Base-by-base conservation (phyloP, 345 rosid species). In the Microcos paniculata region DNA sequence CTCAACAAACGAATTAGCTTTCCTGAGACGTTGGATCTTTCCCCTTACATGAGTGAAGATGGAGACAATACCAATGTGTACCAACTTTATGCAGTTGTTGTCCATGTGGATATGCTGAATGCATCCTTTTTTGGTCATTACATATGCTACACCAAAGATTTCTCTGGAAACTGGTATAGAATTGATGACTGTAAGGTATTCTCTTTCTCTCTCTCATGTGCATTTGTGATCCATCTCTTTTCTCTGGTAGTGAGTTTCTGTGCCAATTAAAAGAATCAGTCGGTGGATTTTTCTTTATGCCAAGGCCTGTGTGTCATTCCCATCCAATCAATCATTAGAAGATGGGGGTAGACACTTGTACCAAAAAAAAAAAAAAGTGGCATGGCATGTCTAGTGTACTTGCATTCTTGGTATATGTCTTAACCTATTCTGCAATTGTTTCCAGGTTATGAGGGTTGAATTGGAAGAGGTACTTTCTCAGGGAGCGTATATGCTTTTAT, bases 91-190 rank as follows among this genome's bases (percentile, higher is more conserved):
- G 97, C 99, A 1, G 98, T 94, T 75, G 93, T 92, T 80, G 99
- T 96, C 80, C 99, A 94, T 65, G 85, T 96, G 76, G 99, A 96
- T 76, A 90, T 94, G 98, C 85, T 94, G 74, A 96, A 96, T 85
- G 98, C 99, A 21, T 96, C 99, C 6, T 96, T 85, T 83, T 94
- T 94, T 68, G 99, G 99, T 73, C 99, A 96, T 76, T 96, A 94
- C 80, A 91, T 96, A 66, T 92, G 96, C 85, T 96, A 94, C 68
- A 81, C 88, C 69, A 94, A 94, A 88, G 97, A 96, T 75, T 91
- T 91, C 78, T 40, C 66, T 61, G 97, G 98, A 57, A 85, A 85
- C 79, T 94, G 99, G 99, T 88, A 88, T 79, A 82, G 87, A 82
- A 83, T 90, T 77, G 97, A 96, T 83, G 99, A 96, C 82, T 82